phyloP scores from a whole-genome alignment of 495 filamentous ascomycete genomes.

The Xylona heveae region DNA sequence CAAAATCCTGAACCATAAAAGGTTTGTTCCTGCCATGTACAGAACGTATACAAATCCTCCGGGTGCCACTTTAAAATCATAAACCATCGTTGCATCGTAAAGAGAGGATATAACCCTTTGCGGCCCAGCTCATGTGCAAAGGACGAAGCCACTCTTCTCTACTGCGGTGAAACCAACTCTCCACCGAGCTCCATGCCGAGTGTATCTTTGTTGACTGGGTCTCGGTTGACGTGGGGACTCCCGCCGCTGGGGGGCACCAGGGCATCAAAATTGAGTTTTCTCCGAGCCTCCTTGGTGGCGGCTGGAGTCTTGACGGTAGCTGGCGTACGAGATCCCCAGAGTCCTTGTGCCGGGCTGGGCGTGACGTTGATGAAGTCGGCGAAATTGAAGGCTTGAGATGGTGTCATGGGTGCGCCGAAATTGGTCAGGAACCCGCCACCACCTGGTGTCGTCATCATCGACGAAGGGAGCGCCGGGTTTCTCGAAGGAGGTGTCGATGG shows the following conservation, averaged over 20 bases:
- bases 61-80: too few relatives aligned
- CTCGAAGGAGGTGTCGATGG: constrained; percentile 79
- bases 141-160: too few relatives aligned
- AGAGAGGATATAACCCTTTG: too few relatives aligned
- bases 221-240: constrained; percentile 9
- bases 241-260: constrained; percentile 28
- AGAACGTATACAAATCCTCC: too few relatives aligned
- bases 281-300: constrained; percentile 29
- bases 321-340: constrained; percentile 42
- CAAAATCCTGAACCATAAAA: too few relatives aligned
- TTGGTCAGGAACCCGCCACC: constrained; percentile 35
- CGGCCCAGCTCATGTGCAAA: too few relatives aligned
- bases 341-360: constrained; percentile 76
- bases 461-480: constrained; percentile 54
- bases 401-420: constrained; percentile 36
- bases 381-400: constrained; percentile 66
- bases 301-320: constrained; percentile 33
- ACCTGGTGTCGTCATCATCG: constrained; percentile 75
- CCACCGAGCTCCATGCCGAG: constrained; percentile 10
- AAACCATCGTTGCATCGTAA: too few relatives aligned
- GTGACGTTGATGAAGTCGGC: constrained; percentile 95
- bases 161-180: constrained; percentile 4
- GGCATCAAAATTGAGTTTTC: constrained; percentile 46
- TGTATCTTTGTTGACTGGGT: constrained; percentile 10
- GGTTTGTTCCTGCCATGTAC: too few relatives aligned